Percentiles rank a stretch among this genome's conserved stretches.
Evolutionary conservation across 108 stramenopile species (phyloP).

Genomic region (Conticribra guillardii): DNA sequence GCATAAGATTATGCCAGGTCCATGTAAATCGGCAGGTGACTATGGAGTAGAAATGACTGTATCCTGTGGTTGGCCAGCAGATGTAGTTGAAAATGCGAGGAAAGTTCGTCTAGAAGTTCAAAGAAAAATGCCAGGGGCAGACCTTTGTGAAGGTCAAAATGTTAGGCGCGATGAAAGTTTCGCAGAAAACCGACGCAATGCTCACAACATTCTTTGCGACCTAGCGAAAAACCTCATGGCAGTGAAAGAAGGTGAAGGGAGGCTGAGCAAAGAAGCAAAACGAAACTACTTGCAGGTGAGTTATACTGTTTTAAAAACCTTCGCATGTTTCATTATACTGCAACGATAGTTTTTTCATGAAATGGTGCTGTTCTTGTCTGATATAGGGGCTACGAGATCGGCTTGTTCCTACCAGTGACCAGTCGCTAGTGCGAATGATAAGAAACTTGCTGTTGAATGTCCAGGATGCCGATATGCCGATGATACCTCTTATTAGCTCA

Average conservation of each 20-base stretch:
- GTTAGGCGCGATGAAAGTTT: slow-evolving; percentile 13
- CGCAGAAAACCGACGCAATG: slow-evolving; percentile 43
- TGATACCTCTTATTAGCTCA: slow-evolving; percentile 12
- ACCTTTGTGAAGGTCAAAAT: slow-evolving; percentile 34
- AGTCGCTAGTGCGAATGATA: slow-evolving; percentile 37
- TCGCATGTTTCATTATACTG: not conserved
- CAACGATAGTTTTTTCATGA: not conserved
- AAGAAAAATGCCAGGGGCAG: slow-evolving; percentile 49
- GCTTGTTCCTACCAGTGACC: slow-evolving; percentile 34
- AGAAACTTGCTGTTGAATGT: slow-evolving; percentile 31
- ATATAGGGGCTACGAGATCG: slow-evolving; percentile 38
- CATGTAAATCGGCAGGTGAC: slow-evolving; percentile 67
- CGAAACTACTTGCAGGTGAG: slow-evolving; percentile 46
- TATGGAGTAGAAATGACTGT: slow-evolving; percentile 90
- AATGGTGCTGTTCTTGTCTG: not conserved
- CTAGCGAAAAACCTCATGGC: slow-evolving; percentile 50
- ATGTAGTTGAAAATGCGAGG: slow-evolving; percentile 54
- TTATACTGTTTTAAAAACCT: not conserved
- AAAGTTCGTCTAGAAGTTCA: slow-evolving; percentile 45
- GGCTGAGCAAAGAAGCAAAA: slow-evolving; percentile 52
- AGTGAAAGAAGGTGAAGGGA: slow-evolving; percentile 52
- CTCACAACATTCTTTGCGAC: slow-evolving; percentile 50
- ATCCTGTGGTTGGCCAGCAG: slow-evolving; percentile 82
- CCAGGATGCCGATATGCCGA: slow-evolving; percentile 10
- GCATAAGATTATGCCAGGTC: slow-evolving; percentile 75